Percentiles rank a stretch among this genome's conserved stretches.
Evolutionary conservation across 805 yeast genomes (phyloP).

Genomic region (Teunomyces cretensis): DNA sequence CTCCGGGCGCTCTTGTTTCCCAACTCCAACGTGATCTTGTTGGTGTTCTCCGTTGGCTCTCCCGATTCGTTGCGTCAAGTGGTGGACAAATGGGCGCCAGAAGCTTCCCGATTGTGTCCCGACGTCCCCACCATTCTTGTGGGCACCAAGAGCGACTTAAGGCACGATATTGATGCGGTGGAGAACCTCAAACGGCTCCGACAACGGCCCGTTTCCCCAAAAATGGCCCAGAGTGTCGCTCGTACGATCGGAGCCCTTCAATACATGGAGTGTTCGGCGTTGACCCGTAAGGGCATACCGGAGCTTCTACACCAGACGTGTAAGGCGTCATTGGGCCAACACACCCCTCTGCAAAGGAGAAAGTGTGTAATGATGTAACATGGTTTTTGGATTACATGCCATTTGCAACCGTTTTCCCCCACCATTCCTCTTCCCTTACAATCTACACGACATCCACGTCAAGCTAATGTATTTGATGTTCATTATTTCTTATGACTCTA

Average conservation of each 20-base stretch:
- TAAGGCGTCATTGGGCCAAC: too few species aligned
- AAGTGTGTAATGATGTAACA: too few species aligned
- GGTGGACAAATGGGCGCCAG: slow-evolving; percentile 94
- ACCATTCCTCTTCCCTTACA: too few species aligned
- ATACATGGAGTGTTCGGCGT: slow-evolving; percentile 1
- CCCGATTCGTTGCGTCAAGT: slow-evolving; percentile 93
- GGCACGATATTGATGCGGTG: slow-evolving; percentile 76
- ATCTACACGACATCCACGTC: too few species aligned
- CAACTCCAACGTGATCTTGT: slow-evolving; percentile 86
- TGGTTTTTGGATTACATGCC: too few species aligned
- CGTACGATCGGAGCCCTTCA: background rate
- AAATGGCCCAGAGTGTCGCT: background rate
- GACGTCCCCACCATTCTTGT: slow-evolving; percentile 91
- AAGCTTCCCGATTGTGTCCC: slow-evolving; percentile 90
- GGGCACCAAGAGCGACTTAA: slow-evolving; percentile 88
- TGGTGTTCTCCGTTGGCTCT: slow-evolving; percentile 86
- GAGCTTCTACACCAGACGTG: too few species aligned
- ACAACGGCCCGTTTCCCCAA: background rate
- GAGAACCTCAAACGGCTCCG: slow-evolving; percentile 51
- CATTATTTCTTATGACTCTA: background rate
- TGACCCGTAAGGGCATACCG: background rate
- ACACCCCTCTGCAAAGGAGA: too few species aligned
- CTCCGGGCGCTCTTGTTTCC: slow-evolving; percentile 58
- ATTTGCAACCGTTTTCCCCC: too few species aligned
- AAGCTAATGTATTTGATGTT: background rate